Evolutionary conservation across 164 flowering plant genomes (phyloP), one percentile per base, ranked within the genome.

Genomic region (Dillenia turbinata): DNA sequence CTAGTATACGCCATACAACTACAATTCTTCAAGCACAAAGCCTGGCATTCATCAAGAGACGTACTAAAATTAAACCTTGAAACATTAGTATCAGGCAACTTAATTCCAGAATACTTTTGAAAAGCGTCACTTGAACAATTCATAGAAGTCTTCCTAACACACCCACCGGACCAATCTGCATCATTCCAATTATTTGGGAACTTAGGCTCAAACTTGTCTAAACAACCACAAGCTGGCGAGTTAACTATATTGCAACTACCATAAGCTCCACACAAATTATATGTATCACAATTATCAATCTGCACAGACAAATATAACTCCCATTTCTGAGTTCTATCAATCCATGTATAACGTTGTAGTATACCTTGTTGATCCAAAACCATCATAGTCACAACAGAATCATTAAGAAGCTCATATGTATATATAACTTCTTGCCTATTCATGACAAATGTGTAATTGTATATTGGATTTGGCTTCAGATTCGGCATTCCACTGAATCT

Each of bases 131-230:
- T 57, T 24, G 10, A 10, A 44, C 81, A 78, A 49, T 65, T 49
- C 43, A 69, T 48, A 0, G 62, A 51, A 5, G 14, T 58, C 9
- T 19, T 60, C 9, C 77, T 61, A n/a, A 56, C 33, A 43, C 83
- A 79, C 12, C 80, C 83, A 11, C 12, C 51, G 0, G 71, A 49
- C 77, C 74, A 71, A 26, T 73, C 71, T 5, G 52, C 47, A 12
- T 15, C 44, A 10, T 59, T 16, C 80, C 80, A 80, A 13, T 69
- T 54, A 13, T 52, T 24, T 3, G 56, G 53, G 1, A n/a, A 52
- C 47, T 62, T 75, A 0, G 85, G 85, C 43, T 8, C 48, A 67
- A 71, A 83, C 9, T 83, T 80, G 4, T 51, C 14, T 61, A 83
- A 58, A 60, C 87, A 81, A 40, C 49, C 59, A 26, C 85, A 81